These are phyloP conservation scores for Alternaria brassicae DNA, from an alignment of 2,329 filamentous ascomycete species.

Conservation along the genomic window DNA sequence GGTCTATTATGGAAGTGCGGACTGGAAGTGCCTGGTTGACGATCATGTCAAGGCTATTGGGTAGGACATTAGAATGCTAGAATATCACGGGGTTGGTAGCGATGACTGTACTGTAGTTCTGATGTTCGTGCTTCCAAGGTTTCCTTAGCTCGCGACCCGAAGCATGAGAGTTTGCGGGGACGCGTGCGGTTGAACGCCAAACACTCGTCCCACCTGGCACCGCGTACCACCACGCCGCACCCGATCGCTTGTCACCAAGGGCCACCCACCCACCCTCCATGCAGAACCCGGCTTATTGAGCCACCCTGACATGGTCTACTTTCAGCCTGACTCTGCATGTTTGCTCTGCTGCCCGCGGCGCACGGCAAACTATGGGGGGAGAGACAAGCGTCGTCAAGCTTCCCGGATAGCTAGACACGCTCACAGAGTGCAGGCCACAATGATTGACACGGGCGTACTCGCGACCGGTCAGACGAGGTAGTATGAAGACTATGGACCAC, in stretches of 20 bases:
- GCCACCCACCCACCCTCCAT: too few species aligned
- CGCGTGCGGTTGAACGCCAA: slow-evolving; percentile 1
- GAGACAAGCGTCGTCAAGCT: neutral
- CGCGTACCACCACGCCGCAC: slow-evolving; percentile 6
- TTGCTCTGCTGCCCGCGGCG: neutral
- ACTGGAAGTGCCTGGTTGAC: slow-evolving; percentile 44
- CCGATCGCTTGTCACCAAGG: slow-evolving; percentile 3
- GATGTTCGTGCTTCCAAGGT: neutral
- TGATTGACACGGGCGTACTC: neutral
- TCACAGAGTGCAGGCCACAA: slow-evolving; percentile 4
- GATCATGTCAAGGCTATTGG: slow-evolving; percentile 38
- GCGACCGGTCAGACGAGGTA: neutral
- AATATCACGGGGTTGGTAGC: neutral
- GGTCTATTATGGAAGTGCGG: slow-evolving; percentile 36
- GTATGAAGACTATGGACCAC: neutral
- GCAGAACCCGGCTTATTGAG: neutral
- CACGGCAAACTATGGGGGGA: slow-evolving; percentile 1
- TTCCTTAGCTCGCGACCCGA: slow-evolving; percentile 1
- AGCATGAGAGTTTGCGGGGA: neutral
- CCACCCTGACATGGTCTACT: neutral
- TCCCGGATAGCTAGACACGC: neutral
- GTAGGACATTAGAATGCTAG: slow-evolving; percentile 6
- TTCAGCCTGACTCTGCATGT: slow-evolving; percentile 4
- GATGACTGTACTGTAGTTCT: neutral
- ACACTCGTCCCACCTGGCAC: neutral